A percentile compares a stretch with the other conserved stretches of the same genome.
Conservation (phyloP, 2,329 filamentous ascomycete genomes). For the Tympanopsis confertula region DNA sequence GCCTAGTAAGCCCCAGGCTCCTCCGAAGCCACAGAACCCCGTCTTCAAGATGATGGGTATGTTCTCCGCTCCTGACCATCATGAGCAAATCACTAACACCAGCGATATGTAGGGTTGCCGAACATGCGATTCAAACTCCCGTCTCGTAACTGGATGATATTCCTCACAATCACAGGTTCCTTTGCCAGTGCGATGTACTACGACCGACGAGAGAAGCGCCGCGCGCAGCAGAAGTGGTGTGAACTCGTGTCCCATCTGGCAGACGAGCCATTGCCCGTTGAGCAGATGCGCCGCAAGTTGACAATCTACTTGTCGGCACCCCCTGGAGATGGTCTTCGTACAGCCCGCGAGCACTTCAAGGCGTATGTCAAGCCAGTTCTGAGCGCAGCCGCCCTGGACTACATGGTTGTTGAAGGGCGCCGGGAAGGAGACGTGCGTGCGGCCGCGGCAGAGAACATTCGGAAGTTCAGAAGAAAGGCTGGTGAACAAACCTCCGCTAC, state of each 20-base stretch:
- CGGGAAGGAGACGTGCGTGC: conserved; percentile 60
- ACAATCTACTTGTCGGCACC: conserved; percentile 58
- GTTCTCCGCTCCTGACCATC: background rate
- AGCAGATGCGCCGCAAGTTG: conserved; percentile 49
- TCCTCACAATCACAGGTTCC: conserved; percentile 54
- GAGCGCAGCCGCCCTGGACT: conserved; percentile 59
- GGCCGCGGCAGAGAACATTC: conserved; percentile 52
- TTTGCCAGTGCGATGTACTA: conserved; percentile 56
- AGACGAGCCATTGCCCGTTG: conserved; percentile 40
- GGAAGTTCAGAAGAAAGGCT: conserved; percentile 46
- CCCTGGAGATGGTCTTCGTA: conserved; percentile 54
- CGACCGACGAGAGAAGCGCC: conserved; percentile 56
- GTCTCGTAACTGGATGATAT: conserved; percentile 67
- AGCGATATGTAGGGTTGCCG: conserved; percentile 34
- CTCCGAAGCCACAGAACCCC: conserved; percentile 25
- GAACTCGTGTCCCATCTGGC: conserved; percentile 56
- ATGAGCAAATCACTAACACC: background rate
- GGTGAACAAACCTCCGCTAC: conserved; percentile 22
- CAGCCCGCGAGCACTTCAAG: conserved; percentile 60
- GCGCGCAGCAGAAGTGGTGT: conserved; percentile 56
- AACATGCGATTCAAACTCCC: conserved; percentile 54
- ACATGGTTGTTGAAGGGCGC: conserved; percentile 61
- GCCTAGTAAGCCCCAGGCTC: background rate
- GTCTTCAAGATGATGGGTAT: conserved; percentile 43
- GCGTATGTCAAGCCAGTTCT: conserved; percentile 64